Evolutionary conservation across 306 rosid species (phyloP), one percentile per base, ranked within the genome.

Genomic region (Carpinus fangiana): DNA sequence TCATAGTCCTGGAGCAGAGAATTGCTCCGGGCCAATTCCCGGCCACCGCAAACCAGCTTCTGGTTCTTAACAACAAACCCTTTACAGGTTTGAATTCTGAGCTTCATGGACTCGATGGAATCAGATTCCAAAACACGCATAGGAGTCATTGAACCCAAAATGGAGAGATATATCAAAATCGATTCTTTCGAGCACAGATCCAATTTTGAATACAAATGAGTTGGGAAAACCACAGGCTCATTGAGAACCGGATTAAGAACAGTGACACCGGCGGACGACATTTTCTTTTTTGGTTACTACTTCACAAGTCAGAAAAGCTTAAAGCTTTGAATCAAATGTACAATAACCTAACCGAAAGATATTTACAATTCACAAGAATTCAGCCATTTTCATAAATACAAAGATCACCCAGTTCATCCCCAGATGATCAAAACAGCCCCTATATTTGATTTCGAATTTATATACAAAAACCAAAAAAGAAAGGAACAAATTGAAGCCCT

Each of bases 1-100:
- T 97, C 97, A 46, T 94, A 94, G 26, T 94, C 98, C 52, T 90
- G 83, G 26, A 94, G 91, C 18, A 94, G 77, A 2, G 97, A 89
- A 84, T 87, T 80, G 74, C 92, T 87, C 66, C 98, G 87, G 2
- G 98, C 83, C 45, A 94, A 80, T 53, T 94, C 98, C 60, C 98
- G 88, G 10, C 98, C 98, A 16, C 97, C 92, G 76, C 92, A 94
- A 76, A 94, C 97, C 81, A 94, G 84, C 85, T 89, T 94, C 59
- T 89, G 97, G 46, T 90, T 92, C 90, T 85, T 94, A 67, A 79
- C 89, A 68, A 94, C 87, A 82, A 93, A 91, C 70, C 97, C 97
- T 78, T 89, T 90, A 31, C 68, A 80, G 45, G 83, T 87, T 72
- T 87, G 91, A 73, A 94, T 92, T 85, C 91, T 86, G 45, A 92